A percentile compares a stretch with the other conserved stretches of the same genome.
These are phyloP conservation scores for Lipomyces yamadae DNA, from an alignment of 805 yeast species.

Conservation along the genomic window DNA sequence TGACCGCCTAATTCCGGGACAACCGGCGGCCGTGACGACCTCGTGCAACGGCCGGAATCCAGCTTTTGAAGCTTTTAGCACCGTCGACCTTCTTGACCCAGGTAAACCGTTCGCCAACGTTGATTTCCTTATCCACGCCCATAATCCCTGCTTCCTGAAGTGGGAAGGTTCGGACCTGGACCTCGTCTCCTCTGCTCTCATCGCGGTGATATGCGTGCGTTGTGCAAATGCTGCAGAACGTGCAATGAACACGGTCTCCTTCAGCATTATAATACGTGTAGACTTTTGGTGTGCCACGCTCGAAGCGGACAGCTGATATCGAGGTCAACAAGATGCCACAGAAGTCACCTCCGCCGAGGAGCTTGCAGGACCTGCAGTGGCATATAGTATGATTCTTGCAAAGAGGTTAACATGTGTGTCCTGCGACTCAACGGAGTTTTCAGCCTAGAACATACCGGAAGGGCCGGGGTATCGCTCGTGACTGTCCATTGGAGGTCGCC, in stretches of 20 bases:
- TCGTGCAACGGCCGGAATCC: slow-evolving; percentile 33
- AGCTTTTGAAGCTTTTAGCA: slow-evolving; percentile 24
- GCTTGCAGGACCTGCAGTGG: slow-evolving; percentile 35
- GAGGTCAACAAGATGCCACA: slow-evolving; percentile 35
- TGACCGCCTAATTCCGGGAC: slow-evolving; percentile 2
- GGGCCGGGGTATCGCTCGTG: slow-evolving; percentile 24
- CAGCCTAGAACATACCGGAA: slow-evolving; percentile 27
- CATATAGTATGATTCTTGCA: slow-evolving; percentile 34
- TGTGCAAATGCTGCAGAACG: slow-evolving; percentile 36
- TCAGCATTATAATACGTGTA: slow-evolving; percentile 30
- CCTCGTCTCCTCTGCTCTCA: slow-evolving; percentile 36
- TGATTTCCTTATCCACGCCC: slow-evolving; percentile 36
- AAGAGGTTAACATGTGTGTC: neutral
- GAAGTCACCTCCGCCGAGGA: slow-evolving; percentile 36
- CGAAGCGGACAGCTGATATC: slow-evolving; percentile 32
- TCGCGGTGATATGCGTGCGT: slow-evolving; percentile 37
- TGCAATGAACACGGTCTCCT: slow-evolving; percentile 31
- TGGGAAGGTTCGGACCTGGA: slow-evolving; percentile 36
- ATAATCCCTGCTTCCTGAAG: slow-evolving; percentile 31
- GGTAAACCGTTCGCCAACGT: slow-evolving; percentile 31
- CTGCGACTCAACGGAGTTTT: neutral
- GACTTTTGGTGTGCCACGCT: slow-evolving; percentile 32
- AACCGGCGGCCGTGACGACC: slow-evolving; percentile 22
- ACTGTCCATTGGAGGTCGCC: slow-evolving; percentile 37
- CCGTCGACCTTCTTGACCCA: slow-evolving; percentile 38